A percentile compares a stretch with the other conserved stretches of the same genome.
Evolutionary conservation across 2,329 filamentous ascomycete genomes (phyloP).

Genomic region (Xylariaceae sp.): DNA sequence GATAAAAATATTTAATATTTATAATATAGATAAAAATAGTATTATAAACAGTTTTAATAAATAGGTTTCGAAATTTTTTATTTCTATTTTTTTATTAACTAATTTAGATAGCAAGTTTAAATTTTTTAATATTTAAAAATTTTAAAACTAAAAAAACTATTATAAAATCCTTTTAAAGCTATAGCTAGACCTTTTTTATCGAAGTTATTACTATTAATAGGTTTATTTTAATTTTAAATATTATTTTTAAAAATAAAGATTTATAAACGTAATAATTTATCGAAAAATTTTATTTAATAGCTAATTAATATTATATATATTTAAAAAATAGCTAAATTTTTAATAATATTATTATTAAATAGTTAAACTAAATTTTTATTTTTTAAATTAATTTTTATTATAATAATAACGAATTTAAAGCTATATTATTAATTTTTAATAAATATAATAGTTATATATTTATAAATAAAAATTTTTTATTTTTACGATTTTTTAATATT

Average conservation of each 20-base stretch:
- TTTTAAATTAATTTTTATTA: neutral
- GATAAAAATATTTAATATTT: neutral
- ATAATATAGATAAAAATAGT: neutral
- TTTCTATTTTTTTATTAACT: neutral
- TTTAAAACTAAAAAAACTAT: neutral
- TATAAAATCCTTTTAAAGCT: neutral
- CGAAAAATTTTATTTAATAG: neutral
- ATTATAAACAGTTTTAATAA: neutral
- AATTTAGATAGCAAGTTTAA: neutral
- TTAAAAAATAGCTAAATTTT: neutral
- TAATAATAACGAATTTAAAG: neutral
- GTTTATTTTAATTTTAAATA: neutral
- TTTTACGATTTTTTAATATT: neutral
- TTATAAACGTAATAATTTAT: neutral
- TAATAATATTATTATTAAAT: neutral
- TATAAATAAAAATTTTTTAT: too few relatives aligned
- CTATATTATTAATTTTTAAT: neutral
- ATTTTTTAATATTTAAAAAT: neutral
- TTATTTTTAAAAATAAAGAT: neutral
- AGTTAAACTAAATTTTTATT: neutral
- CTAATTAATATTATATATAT: neutral
- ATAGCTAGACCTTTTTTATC: neutral
- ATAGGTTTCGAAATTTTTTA: too few relatives aligned
- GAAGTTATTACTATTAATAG: neutral
- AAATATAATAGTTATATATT: neutral